Conservation (phyloP, 2,329 filamentous ascomycete species). For the Ophiostoma fasciatum region DNA sequence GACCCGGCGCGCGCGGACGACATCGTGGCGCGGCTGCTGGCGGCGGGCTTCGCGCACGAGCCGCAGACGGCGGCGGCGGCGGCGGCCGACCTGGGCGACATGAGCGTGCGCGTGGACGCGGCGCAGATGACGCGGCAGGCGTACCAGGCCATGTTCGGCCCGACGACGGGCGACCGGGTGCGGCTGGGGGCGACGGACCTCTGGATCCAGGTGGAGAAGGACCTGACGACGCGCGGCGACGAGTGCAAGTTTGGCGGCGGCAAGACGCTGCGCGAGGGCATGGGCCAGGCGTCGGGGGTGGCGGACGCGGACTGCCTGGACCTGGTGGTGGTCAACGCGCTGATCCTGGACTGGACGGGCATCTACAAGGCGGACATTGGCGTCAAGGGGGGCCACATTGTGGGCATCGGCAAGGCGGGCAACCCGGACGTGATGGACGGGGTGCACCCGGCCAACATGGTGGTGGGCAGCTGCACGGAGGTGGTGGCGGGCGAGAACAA, state of each 20-base stretch:
- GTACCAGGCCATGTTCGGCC: slow-evolving; percentile 83
- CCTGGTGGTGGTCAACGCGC: slow-evolving; percentile 74
- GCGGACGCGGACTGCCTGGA: slow-evolving; percentile 61
- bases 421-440: slow-evolving; percentile 97
- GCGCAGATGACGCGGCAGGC: slow-evolving; percentile 61
- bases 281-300: slow-evolving; percentile 80
- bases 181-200: slow-evolving; percentile 71
- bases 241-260: slow-evolving; percentile 93
- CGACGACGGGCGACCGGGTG: slow-evolving; percentile 77
- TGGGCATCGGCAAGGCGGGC: slow-evolving; percentile 83
- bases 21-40: slow-evolving; percentile 52
- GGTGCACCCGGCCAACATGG: slow-evolving; percentile 53
- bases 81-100: slow-evolving; percentile 36
- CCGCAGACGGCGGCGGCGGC: too few species aligned
- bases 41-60: slow-evolving; percentile 63
- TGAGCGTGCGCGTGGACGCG: slow-evolving; percentile 39
- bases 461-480: slow-evolving; percentile 80
- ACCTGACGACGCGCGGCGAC: slow-evolving; percentile 73
- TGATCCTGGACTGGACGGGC: slow-evolving; percentile 81
- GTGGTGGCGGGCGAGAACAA: slow-evolving; percentile 81
- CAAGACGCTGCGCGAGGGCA: slow-evolving; percentile 85
- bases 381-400: slow-evolving; percentile 74
- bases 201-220: slow-evolving; percentile 81
- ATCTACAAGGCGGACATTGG: slow-evolving; percentile 97
- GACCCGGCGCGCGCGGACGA: slow-evolving; percentile 47